Evolutionary conservation across 2,329 filamentous ascomycete genomes (phyloP).

Genomic region (Apiospora sp.): DNA sequence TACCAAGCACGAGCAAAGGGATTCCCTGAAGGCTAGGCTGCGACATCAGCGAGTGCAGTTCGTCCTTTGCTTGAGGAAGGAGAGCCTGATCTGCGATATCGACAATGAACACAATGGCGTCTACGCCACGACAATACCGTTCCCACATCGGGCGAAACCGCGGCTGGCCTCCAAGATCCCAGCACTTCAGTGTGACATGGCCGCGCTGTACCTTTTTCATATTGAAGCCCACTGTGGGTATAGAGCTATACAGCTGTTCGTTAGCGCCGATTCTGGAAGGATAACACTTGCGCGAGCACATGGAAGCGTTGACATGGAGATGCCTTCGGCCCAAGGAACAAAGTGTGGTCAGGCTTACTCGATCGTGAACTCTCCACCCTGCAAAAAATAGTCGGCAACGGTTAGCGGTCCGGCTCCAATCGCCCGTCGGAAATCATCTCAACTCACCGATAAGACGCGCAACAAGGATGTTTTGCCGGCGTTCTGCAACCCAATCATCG

Average conservation of each 20-base stretch:
- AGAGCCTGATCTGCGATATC: slow-evolving; percentile 88
- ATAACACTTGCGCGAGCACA: slow-evolving; percentile 13
- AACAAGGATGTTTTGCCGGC: slow-evolving; percentile 96
- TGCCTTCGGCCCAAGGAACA: slow-evolving; percentile 18
- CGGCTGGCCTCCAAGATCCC: slow-evolving; percentile 97
- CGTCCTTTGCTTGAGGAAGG: slow-evolving; percentile 86
- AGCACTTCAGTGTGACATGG: slow-evolving; percentile 98
- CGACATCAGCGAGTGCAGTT: slow-evolving; percentile 87
- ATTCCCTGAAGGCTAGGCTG: slow-evolving; percentile 88
- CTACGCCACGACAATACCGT: slow-evolving; percentile 95
- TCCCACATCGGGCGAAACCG: slow-evolving; percentile 99
- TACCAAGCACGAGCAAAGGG: slow-evolving; percentile 90
- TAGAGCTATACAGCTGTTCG: slow-evolving; percentile 69
- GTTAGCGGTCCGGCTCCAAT: slow-evolving; percentile 44
- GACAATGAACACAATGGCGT: slow-evolving; percentile 98
- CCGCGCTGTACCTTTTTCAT: slow-evolving; percentile 98
- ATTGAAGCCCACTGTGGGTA: slow-evolving; percentile 98
- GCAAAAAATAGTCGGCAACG: slow-evolving; percentile 34
- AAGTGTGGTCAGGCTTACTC: slow-evolving; percentile 73
- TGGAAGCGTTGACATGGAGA: slow-evolving; percentile 3
- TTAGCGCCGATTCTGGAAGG: slow-evolving; percentile 1
- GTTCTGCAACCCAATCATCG: slow-evolving; percentile 98
- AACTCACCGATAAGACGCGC: slow-evolving; percentile 89
- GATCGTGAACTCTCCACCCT: slow-evolving; percentile 98
- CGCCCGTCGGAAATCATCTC: slow-evolving; percentile 10